Evolutionary conservation across 495 filamentous ascomycete genomes (phyloP).

Genomic region (Hypomontagnella submonticulosa): DNA sequence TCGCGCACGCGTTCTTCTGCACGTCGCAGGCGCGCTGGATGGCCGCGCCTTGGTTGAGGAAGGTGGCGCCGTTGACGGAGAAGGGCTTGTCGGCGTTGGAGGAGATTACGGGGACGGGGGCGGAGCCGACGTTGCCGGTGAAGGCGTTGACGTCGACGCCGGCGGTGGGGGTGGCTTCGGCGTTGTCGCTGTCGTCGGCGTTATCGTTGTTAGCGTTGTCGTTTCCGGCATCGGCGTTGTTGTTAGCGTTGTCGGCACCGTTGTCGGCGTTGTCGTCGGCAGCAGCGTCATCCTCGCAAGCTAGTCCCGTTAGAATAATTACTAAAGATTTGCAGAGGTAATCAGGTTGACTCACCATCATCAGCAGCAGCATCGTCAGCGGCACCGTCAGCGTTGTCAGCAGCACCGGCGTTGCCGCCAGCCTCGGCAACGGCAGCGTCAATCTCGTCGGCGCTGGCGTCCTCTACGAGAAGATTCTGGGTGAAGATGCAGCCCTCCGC

Average conservation of each 20-base stretch:
- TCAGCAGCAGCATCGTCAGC: slow-evolving; percentile 22
- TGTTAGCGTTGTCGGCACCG: neutral
- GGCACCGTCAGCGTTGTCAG: slow-evolving; percentile 7
- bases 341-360: slow-evolving; percentile 28
- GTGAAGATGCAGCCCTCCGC: slow-evolving; percentile 70
- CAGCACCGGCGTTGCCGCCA: slow-evolving; percentile 27
- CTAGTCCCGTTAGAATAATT: slow-evolving; percentile 42
- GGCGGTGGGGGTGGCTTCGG: slow-evolving; percentile 20
- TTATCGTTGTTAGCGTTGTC: slow-evolving; percentile 6
- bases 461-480: slow-evolving; percentile 67
- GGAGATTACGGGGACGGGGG: slow-evolving; percentile 60
- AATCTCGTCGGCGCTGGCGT: slow-evolving; percentile 67
- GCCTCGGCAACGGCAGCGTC: slow-evolving; percentile 59
- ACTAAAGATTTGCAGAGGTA: neutral
- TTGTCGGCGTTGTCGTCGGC: slow-evolving; percentile 36
- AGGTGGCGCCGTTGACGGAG: slow-evolving; percentile 64
- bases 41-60: slow-evolving; percentile 62
- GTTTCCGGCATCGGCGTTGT: slow-evolving; percentile 35
- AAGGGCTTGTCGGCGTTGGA: slow-evolving; percentile 62
- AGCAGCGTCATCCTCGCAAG: slow-evolving; percentile 57
- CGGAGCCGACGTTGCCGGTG: slow-evolving; percentile 64
- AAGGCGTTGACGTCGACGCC: slow-evolving; percentile 66
- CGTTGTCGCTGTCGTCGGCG: slow-evolving; percentile 5
- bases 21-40: slow-evolving; percentile 64
- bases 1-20: slow-evolving; percentile 67